phyloP scores from a whole-genome alignment of 805 yeast genomes.

The Diddensiella transvaalensis region DNA sequence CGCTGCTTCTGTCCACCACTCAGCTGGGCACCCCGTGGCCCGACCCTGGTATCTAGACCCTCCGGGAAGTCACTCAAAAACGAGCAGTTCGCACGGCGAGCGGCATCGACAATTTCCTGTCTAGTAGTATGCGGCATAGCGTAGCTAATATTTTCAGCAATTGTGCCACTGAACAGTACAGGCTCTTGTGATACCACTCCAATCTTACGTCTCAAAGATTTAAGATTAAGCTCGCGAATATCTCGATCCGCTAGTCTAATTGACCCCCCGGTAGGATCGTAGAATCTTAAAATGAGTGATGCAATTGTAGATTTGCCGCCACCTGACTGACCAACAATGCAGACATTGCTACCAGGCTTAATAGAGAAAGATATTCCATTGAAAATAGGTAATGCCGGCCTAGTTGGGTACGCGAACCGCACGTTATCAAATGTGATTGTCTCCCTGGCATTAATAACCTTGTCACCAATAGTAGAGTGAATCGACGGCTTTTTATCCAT shows the following conservation, averaged over 20 bases:
- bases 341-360: slow-evolving; percentile 78
- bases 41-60: slow-evolving; percentile 76
- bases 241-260: slow-evolving; percentile 63
- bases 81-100: slow-evolving; percentile 70
- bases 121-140: slow-evolving; percentile 60
- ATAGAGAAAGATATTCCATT: slow-evolving; percentile 55
- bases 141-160: slow-evolving; percentile 77
- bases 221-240: slow-evolving; percentile 62
- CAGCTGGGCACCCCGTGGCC: slow-evolving; percentile 81
- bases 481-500: slow-evolving; percentile 74
- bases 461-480: slow-evolving; percentile 59
- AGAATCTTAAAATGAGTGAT: slow-evolving; percentile 73
- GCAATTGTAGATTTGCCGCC: slow-evolving; percentile 91
- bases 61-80: slow-evolving; percentile 77
- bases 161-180: slow-evolving; percentile 77
- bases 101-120: slow-evolving; percentile 56
- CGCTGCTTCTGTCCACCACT: slow-evolving; percentile 96
- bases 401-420: slow-evolving; percentile 76
- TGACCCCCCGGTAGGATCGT: slow-evolving; percentile 68
- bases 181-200: slow-evolving; percentile 98
- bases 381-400: slow-evolving; percentile 69
- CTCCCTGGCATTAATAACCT: slow-evolving; percentile 35
- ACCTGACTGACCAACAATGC: slow-evolving; percentile 96
- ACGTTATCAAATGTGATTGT: slow-evolving; percentile 61
- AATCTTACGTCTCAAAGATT: slow-evolving; percentile 64